These are phyloP conservation scores for Fusarium mundagurra DNA, from an alignment of 2,329 filamentous ascomycete species.

Conservation along the genomic window DNA sequence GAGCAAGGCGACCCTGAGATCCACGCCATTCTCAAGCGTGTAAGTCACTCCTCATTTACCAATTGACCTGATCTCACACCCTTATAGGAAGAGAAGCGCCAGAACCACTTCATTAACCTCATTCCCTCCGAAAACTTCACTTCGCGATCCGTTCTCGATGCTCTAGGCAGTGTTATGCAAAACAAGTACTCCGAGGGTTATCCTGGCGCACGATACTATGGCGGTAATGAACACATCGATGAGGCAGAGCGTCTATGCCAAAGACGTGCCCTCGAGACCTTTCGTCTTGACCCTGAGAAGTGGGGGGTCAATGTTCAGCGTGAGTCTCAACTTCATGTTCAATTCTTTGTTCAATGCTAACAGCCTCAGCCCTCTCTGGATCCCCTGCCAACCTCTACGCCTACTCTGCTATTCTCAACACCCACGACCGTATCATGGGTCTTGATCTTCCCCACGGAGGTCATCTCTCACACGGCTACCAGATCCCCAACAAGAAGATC, in stretches of 20 bases:
- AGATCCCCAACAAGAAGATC: slow-evolving; percentile 90
- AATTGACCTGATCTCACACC: not conserved
- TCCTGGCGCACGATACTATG: slow-evolving; percentile 92
- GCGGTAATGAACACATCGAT: slow-evolving; percentile 94
- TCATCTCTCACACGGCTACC: slow-evolving; percentile 94
- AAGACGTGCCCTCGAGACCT: slow-evolving; percentile 84
- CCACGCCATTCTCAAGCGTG: slow-evolving; percentile 87
- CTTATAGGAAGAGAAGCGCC: slow-evolving; percentile 83
- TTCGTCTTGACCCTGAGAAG: slow-evolving; percentile 80
- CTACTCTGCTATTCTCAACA: slow-evolving; percentile 89
- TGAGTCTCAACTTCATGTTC: slow-evolving; percentile 50
- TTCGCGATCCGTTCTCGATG: slow-evolving; percentile 87
- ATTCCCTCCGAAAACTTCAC: slow-evolving; percentile 95
- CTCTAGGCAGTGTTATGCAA: slow-evolving; percentile 90
- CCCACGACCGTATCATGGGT: slow-evolving; percentile 94
- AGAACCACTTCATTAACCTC: slow-evolving; percentile 96
- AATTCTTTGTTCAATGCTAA: slow-evolving; percentile 1
- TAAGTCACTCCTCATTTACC: slow-evolving; percentile 50
- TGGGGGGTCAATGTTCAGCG: slow-evolving; percentile 98
- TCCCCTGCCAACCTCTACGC: slow-evolving; percentile 82
- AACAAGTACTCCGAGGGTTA: slow-evolving; percentile 99
- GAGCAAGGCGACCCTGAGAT: slow-evolving; percentile 84
- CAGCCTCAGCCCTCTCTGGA: slow-evolving; percentile 71
- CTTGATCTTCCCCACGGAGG: slow-evolving; percentile 94
- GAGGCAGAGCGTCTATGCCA: slow-evolving; percentile 88